Evolutionary conservation across 78 protist genomes (phyloP).

Genomic region (Thecamonas trahens): DNA sequence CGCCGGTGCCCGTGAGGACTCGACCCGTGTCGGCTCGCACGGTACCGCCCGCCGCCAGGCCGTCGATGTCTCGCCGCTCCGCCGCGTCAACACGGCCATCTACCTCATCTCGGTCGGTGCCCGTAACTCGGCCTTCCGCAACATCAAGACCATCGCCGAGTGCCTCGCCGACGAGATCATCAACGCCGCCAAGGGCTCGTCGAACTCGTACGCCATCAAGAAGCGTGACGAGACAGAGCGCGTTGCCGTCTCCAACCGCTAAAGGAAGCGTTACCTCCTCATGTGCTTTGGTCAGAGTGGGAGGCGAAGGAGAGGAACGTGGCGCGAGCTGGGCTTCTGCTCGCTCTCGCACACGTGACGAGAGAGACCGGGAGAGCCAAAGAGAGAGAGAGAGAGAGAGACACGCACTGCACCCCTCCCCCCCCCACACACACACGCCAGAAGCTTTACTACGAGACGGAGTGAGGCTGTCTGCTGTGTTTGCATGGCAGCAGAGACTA

Average conservation of each 20-base stretch:
- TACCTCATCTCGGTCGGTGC: slow-evolving; percentile 90
- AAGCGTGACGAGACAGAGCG: slow-evolving; percentile 80
- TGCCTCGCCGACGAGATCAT: slow-evolving; percentile 99
- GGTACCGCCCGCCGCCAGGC: slow-evolving; percentile 99
- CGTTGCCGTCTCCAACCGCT: slow-evolving; percentile 85
- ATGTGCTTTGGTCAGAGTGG: no score
- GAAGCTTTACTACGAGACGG: no score
- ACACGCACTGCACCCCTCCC: no score
- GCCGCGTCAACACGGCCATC: slow-evolving; percentile 98
- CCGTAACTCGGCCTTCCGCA: slow-evolving; percentile 96
- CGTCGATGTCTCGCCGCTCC: slow-evolving; percentile 99
- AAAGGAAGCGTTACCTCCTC: no score
- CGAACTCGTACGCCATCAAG: slow-evolving; percentile 89
- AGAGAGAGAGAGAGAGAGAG: no score
- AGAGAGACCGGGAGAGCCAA: no score
- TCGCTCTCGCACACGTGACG: no score
- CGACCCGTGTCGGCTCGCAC: slow-evolving; percentile 98
- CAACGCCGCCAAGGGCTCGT: slow-evolving; percentile 91
- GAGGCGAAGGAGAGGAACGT: no score
- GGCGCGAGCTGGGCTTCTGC: no score
- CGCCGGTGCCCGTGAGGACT: slow-evolving; percentile 99
- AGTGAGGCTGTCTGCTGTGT: no score
- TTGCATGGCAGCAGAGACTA: no score
- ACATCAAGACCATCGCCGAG: slow-evolving; percentile 98
- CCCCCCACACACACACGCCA: no score